Conservation (phyloP, 805 yeast genomes). For the Wickerhamomyces sydowiorum region DNA sequence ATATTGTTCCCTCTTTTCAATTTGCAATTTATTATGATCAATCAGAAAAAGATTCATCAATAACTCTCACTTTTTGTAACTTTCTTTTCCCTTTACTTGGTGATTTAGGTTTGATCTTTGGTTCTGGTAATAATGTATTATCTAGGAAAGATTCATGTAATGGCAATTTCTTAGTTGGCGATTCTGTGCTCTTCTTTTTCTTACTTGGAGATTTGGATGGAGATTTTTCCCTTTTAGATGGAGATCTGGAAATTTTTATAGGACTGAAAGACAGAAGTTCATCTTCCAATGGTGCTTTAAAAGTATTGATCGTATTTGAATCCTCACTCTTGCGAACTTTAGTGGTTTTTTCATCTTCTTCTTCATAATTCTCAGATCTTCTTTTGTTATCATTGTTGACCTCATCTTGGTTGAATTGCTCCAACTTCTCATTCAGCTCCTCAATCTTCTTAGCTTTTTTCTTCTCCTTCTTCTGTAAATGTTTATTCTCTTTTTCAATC, state of each 20-base stretch:
- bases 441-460: slow-evolving; percentile 10
- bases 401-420: background rate
- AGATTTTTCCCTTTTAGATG: background rate
- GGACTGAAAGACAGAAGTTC: background rate
- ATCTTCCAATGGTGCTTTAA: background rate
- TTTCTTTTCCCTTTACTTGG: background rate
- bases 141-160: background rate
- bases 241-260: background rate
- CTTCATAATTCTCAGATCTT: slow-evolving; percentile 5
- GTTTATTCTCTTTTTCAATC: slow-evolving; percentile 9
- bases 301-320: background rate
- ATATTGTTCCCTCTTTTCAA: too few species aligned
- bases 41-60: background rate
- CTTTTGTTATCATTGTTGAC: slow-evolving; percentile 10
- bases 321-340: background rate
- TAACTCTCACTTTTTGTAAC: background rate
- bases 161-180: background rate
- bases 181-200: background rate
- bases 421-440: slow-evolving; percentile 6
- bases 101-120: background rate
- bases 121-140: background rate
- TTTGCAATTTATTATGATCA: too few species aligned
- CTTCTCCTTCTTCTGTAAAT: slow-evolving; percentile 9
- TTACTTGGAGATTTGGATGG: background rate
- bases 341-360: background rate